These are phyloP conservation scores for Teunomyces lycoperdinae DNA, from an alignment of 805 yeast genomes.

Conservation along the genomic window DNA sequence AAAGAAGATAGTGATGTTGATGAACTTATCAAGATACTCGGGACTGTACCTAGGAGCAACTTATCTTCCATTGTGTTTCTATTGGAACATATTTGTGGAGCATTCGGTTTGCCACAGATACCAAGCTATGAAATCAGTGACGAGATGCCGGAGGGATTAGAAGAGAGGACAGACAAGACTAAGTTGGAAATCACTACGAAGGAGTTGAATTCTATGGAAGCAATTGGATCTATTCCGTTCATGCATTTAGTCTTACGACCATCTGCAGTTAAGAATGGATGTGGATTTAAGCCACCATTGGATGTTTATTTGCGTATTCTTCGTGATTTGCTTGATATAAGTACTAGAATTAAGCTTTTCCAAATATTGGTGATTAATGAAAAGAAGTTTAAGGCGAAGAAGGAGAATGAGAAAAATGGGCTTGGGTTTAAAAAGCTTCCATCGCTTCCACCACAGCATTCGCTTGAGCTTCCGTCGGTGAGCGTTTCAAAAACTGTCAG, in stretches of 20 bases:
- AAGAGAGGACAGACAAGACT: slow-evolving; percentile 4
- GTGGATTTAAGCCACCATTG: slow-evolving; percentile 41
- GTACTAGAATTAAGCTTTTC: slow-evolving; percentile 19
- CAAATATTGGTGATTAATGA: slow-evolving; percentile 23
- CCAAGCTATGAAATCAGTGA: slow-evolving; percentile 28
- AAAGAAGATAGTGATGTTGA: slow-evolving; percentile 4
- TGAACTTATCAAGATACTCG: slow-evolving; percentile 24
- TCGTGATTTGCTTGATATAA: slow-evolving; percentile 24
- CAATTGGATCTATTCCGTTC: slow-evolving; percentile 38
- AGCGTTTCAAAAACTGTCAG: background rate
- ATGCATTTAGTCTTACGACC: slow-evolving; percentile 41
- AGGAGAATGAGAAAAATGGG: slow-evolving; percentile 27
- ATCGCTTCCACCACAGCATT: slow-evolving; percentile 12
- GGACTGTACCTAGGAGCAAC: slow-evolving; percentile 39
- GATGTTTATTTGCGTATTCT: slow-evolving; percentile 24
- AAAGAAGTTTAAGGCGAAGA: slow-evolving; percentile 25
- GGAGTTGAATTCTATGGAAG: slow-evolving; percentile 33
- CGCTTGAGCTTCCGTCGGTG: slow-evolving; percentile 5
- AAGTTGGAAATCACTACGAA: slow-evolving; percentile 5
- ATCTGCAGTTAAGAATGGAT: slow-evolving; percentile 30
- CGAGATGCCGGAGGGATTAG: slow-evolving; percentile 13
- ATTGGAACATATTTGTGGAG: slow-evolving; percentile 31
- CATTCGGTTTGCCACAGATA: slow-evolving; percentile 20
- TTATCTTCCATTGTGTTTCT: slow-evolving; percentile 33
- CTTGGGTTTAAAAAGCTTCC: slow-evolving; percentile 19